phyloP scores from a whole-genome alignment of 1,284 basidiomycete genomes.

The Hypsizygus ulmarius region DNA sequence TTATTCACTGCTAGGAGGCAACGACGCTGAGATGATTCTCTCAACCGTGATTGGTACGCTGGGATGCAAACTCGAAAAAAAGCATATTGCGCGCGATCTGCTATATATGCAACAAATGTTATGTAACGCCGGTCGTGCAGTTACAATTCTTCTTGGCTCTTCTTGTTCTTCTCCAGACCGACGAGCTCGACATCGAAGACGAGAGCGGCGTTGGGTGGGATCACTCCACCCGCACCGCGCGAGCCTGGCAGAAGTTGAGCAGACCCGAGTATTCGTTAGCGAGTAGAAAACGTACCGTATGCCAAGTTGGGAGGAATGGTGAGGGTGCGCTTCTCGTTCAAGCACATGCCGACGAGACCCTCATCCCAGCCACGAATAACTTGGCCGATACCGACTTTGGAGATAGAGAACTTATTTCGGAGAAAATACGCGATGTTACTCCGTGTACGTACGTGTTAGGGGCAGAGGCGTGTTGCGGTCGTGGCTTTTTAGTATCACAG shows the following conservation, averaged over 20 bases:
- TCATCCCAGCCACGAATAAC: conserved; percentile 85
- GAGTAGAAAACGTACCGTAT: conserved; percentile 62
- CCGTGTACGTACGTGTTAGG: conserved; percentile 54
- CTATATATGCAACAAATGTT: too few relatives aligned
- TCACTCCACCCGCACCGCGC: conserved; percentile 73
- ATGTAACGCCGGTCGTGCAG: too few relatives aligned
- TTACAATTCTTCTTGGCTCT: conserved; percentile 25
- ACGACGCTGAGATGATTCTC: too few relatives aligned
- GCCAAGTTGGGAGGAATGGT: conserved; percentile 78
- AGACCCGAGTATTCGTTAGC: not conserved
- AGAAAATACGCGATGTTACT: conserved; percentile 2
- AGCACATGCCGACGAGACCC: conserved; percentile 82
- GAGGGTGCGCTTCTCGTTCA: conserved; percentile 88
- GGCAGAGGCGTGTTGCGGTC: conserved; percentile 69
- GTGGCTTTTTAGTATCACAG: conserved; percentile 36
- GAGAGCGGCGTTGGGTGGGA: conserved; percentile 82
- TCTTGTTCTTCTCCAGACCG: conserved; percentile 39
- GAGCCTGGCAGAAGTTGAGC: conserved; percentile 43
- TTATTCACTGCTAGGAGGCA: too few relatives aligned
- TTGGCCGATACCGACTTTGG: conserved; percentile 70
- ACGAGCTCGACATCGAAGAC: conserved; percentile 89
- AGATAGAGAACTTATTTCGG: conserved; percentile 2
- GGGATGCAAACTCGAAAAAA: too few relatives aligned
- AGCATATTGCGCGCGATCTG: too few relatives aligned
- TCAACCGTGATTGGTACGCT: too few relatives aligned